These are phyloP conservation scores for Hortiboletus flavorubellus DNA, from an alignment of 768 basidiomycete species.

Conservation along the genomic window DNA sequence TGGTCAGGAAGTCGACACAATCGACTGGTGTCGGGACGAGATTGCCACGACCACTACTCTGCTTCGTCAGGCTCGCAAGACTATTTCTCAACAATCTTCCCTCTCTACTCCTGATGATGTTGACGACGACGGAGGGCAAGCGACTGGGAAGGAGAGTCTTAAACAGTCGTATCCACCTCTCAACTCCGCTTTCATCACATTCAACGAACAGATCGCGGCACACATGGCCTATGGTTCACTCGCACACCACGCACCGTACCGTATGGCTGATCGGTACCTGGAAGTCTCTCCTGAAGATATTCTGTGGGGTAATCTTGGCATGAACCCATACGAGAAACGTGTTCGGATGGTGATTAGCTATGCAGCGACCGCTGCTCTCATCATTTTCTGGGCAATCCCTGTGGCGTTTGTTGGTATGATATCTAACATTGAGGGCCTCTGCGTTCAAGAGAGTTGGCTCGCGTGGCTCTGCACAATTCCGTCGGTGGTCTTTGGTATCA, in stretches of 20 bases:
- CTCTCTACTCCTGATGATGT: constrained; percentile 24
- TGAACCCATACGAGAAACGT: constrained; percentile 87
- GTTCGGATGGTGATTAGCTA: constrained; percentile 66
- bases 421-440: constrained; percentile 76
- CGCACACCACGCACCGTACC: constrained; percentile 76
- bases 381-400: constrained; percentile 87
- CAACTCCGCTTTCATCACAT: constrained; percentile 83
- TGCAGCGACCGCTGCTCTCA: constrained; percentile 71
- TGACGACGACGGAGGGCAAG: constrained; percentile 9
- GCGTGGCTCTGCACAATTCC: constrained; percentile 81
- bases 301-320: constrained; percentile 84
- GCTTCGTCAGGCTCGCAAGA: constrained; percentile 49
- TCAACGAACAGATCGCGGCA: constrained; percentile 89
- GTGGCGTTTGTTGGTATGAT: constrained; percentile 83
- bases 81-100: constrained; percentile 17
- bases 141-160: constrained; percentile 6
- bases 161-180: constrained; percentile 50
- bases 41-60: constrained; percentile 53
- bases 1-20: constrained; percentile 90
- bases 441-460: constrained; percentile 63
- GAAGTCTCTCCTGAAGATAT: constrained; percentile 89
- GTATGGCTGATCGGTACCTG: constrained; percentile 71
- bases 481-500: constrained; percentile 65
- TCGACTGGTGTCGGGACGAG: constrained; percentile 83
- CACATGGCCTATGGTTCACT: constrained; percentile 80